phyloP scores from a whole-genome alignment of 1,139 yeast genomes.

The Blastobotrys buckinghamii region DNA sequence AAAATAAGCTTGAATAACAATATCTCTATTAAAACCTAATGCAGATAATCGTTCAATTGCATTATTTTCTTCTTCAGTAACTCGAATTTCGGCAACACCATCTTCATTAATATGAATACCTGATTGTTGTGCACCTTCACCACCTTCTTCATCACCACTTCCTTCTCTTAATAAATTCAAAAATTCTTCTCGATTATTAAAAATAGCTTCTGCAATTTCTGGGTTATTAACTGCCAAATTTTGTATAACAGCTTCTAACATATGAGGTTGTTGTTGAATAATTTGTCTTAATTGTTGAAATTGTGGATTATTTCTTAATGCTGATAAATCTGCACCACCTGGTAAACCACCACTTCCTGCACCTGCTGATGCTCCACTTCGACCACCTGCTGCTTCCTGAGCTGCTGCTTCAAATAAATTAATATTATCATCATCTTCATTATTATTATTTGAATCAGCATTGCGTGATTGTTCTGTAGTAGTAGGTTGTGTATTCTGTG shows the following conservation, averaged over 20 bases:
- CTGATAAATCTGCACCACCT: conserved; percentile 25
- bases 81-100: conserved; percentile 45
- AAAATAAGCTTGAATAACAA: conserved; percentile 90
- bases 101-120: conserved; percentile 24
- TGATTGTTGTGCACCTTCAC: conserved; percentile 33
- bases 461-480: conserved; percentile 12
- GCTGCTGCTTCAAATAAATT: conserved; percentile 32
- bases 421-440: conserved; percentile 33
- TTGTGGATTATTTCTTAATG: conserved; percentile 40
- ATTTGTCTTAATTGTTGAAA: conserved; percentile 66
- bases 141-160: conserved; percentile 36
- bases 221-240: conserved; percentile 83
- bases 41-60: conserved; percentile 87
- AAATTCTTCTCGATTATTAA: conserved; percentile 82
- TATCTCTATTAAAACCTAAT: conserved; percentile 82
- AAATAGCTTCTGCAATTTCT: conserved; percentile 68
- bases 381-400: conserved; percentile 22
- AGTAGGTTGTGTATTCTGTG: conserved; percentile 7
- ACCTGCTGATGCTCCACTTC: conserved; percentile 21
- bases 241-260: conserved; percentile 77
- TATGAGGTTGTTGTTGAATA: conserved; percentile 81
- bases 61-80: conserved; percentile 78
- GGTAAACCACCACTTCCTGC: conserved; percentile 12
- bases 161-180: conserved; percentile 55
- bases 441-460: background rate